These are phyloP conservation scores for Wickerhamiella occidentalis DNA, from an alignment of 805 yeast species.

Conservation along the genomic window DNA sequence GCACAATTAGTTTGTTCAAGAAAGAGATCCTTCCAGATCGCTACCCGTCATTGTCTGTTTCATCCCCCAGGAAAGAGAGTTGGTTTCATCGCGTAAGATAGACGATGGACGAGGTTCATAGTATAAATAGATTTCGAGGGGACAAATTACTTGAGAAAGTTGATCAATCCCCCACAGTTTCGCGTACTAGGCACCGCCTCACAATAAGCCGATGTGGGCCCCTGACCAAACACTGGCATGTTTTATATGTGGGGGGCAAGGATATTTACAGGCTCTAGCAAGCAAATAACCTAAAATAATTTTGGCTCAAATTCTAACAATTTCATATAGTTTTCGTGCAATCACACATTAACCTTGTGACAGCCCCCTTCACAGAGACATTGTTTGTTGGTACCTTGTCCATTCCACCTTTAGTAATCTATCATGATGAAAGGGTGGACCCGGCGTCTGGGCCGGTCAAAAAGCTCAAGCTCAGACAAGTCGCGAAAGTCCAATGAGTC, in stretches of 20 bases:
- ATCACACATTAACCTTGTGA: not conserved
- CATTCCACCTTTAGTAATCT: conserved; percentile 9
- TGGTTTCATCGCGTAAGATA: not conserved
- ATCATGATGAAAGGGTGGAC: conserved; percentile 32
- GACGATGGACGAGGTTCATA: no score
- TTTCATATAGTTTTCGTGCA: no score
- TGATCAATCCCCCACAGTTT: no score
- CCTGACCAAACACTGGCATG: not conserved
- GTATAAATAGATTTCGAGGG: no score
- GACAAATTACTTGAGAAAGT: no score
- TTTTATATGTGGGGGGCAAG: not conserved
- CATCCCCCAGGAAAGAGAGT: not conserved
- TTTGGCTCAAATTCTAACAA: no score
- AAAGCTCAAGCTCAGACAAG: conserved; percentile 21
- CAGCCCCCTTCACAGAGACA: not conserved
- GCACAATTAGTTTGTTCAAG: no score
- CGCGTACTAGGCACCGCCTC: no score
- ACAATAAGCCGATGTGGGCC: not conserved
- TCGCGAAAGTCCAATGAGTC: conserved; percentile 16
- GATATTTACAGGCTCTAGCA: not conserved
- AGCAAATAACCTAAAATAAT: no score
- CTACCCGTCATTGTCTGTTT: not conserved
- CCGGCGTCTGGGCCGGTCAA: conserved; percentile 27
- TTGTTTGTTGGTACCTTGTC: not conserved
- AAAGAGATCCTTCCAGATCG: no score